phyloP scores from a whole-genome alignment of 371 early-diverging fungal genomes.

The Mortierella sp. region DNA sequence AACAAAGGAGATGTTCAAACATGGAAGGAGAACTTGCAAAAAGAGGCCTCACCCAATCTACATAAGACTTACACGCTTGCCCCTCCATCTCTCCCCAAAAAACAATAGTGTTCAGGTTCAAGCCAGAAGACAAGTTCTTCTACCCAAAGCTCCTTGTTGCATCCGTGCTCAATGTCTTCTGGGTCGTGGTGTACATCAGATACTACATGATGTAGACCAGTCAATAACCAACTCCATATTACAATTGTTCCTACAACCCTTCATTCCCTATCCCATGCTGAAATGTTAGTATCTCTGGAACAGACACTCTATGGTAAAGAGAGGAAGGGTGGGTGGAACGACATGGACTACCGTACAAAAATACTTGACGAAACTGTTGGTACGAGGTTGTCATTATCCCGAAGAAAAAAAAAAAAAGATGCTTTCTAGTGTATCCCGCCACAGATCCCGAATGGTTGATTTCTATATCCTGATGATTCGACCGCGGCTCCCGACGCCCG shows the following conservation, averaged over 20 bases:
- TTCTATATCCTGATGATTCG: neutral
- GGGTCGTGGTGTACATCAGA: conserved; percentile 26
- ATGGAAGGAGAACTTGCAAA: too few relatives aligned
- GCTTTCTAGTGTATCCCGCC: neutral
- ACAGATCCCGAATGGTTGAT: neutral
- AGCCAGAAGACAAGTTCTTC: conserved; percentile 18
- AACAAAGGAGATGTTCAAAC: too few relatives aligned
- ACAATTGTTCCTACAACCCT: neutral
- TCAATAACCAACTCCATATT: neutral
- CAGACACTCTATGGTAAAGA: neutral
- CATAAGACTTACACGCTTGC: too few relatives aligned
- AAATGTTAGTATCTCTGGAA: neutral
- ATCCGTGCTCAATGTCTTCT: conserved; percentile 26
- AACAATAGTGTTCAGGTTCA: conserved; percentile 23
- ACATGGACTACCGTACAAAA: conserved; percentile 3
- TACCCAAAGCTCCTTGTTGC: conserved; percentile 12
- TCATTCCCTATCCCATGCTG: neutral
- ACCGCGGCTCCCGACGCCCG: neutral
- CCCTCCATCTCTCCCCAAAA: neutral
- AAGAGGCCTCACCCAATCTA: too few relatives aligned
- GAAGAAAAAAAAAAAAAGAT: conserved; percentile 2
- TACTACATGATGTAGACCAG: conserved; percentile 9
- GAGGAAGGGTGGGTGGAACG: neutral
- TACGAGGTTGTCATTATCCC: neutral
- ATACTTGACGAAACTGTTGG: neutral